These are phyloP conservation scores for Leccinum obscurum DNA, from an alignment of 768 basidiomycete species.

Conservation along the genomic window DNA sequence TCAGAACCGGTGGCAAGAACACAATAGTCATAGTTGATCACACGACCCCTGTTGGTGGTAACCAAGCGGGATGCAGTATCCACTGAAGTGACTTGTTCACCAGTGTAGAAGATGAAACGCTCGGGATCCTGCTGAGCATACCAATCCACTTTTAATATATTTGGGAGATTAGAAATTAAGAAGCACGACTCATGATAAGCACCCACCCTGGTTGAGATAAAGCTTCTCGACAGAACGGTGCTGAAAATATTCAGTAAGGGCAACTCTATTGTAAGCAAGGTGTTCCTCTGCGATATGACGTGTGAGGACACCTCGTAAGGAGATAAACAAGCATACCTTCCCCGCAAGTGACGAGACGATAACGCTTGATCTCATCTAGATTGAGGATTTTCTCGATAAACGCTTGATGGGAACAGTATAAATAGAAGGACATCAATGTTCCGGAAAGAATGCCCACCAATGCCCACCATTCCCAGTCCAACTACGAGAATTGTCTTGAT, in stretches of 20 bases:
- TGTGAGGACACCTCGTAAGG: background rate
- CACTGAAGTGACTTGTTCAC: conserved; percentile 47
- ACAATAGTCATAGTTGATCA: conserved; percentile 58
- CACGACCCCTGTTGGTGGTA: conserved; percentile 45
- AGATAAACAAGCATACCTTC: background rate
- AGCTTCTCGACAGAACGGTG: conserved; percentile 25
- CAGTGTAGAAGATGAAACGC: conserved; percentile 51
- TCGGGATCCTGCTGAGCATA: conserved; percentile 58
- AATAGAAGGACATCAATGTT: background rate
- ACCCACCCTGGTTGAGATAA: conserved; percentile 52
- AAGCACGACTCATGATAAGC: background rate
- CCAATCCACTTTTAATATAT: conserved; percentile 46
- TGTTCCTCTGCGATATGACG: background rate
- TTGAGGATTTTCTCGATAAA: background rate
- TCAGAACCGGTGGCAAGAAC: conserved; percentile 71
- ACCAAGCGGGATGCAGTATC: conserved; percentile 43
- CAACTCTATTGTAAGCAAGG: background rate
- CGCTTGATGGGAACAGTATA: background rate
- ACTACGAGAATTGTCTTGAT: background rate
- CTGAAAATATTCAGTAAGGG: background rate
- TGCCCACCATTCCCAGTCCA: background rate
- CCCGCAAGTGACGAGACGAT: background rate
- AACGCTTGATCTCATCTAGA: background rate
- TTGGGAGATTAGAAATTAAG: background rate
- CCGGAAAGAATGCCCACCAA: background rate